Evolutionary conservation across 306 rosid genomes (phyloP), one percentile per base, ranked within the genome.

Genomic region (cucumber (Cucumis sativus)): DNA sequence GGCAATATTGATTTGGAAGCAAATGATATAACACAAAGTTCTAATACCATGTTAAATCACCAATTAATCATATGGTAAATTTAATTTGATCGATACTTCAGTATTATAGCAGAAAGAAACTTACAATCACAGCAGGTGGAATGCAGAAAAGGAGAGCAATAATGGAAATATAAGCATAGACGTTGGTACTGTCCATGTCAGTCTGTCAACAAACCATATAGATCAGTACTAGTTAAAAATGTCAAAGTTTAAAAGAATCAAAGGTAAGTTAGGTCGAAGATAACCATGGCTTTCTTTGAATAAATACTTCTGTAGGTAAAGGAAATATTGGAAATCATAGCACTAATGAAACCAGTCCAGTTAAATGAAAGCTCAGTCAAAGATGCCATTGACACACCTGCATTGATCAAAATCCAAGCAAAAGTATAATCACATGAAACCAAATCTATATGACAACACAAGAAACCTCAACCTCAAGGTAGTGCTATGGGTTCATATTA

Each of bases 241-340:
- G 37, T 6, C 15, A 6, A 14, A 43, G 55, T 62, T 73, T 60
- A 74, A 68, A 80, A 49, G 56, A 73, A 56, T 67, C 17, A 28
- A 61, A 65, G 43, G 6, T 17, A 66, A 75, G 68, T 72, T 43
- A 49, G 62, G 58, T 47, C 54, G 86, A 75, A 51, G 59, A 72
- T 83, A 70, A 94, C 98, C 98, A 94, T 94, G 78, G 98, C 98
- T 83, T 94, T 94, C 97, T 94, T 94, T 67, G 98, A 94, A 62
- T 87, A 85, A 78, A 87, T 55, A 79, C 90, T 87, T 83, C 90
- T 87, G 78, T 87, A 87, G 43, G 90, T 87, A 57, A 87, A 87
- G 73, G 90, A 83, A 64, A 87, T 83, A 30, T 87, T 87, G 66
- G 90, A 87, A 81, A 87, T 87, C 90, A 87, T 87, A 47, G 90